Conservation (phyloP, 441 rosid genomes). For the Syzygium malaccense region DNA sequence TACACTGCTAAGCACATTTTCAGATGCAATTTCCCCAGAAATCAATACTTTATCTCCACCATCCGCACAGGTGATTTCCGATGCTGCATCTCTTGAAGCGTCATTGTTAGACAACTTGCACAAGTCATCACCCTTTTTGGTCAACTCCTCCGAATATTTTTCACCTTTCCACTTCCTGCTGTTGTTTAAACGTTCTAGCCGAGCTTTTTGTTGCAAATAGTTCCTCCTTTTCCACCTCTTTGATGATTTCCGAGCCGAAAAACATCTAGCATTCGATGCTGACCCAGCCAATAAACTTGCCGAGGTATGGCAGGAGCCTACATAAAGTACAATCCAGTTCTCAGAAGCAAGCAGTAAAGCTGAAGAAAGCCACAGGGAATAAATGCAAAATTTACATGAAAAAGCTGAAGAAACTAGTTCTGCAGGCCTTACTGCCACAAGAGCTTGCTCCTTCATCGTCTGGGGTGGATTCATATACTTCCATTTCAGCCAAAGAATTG, state of each 20-base stretch:
- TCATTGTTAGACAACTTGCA: conserved; percentile 19
- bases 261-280: conserved; percentile 52
- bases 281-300: conserved; percentile 34
- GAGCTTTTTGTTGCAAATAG: conserved; percentile 81
- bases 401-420: not conserved
- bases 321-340: not conserved
- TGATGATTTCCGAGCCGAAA: conserved; percentile 47
- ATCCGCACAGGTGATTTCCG: conserved; percentile 32
- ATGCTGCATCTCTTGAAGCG: conserved; percentile 17
- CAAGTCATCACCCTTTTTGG: conserved; percentile 25
- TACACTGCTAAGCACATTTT: conserved; percentile 27
- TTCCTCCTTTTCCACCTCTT: conserved; percentile 89
- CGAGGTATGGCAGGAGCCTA: conserved; percentile 44
- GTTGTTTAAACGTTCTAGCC: conserved; percentile 83
- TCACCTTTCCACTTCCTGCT: conserved; percentile 95
- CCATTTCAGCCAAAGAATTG: conserved; percentile 81
- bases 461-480: conserved; percentile 57
- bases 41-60: conserved; percentile 22
- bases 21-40: conserved; percentile 27
- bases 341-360: conserved; percentile 6
- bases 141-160: conserved; percentile 29
- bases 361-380: not conserved
- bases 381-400: not conserved
- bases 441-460: conserved; percentile 23
- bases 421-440: conserved; percentile 38